A percentile compares a stretch with the other conserved stretches of the same genome.
phyloP scores from a whole-genome alignment of 352 stramenopile species.

The Phytopythium mirpurense region DNA sequence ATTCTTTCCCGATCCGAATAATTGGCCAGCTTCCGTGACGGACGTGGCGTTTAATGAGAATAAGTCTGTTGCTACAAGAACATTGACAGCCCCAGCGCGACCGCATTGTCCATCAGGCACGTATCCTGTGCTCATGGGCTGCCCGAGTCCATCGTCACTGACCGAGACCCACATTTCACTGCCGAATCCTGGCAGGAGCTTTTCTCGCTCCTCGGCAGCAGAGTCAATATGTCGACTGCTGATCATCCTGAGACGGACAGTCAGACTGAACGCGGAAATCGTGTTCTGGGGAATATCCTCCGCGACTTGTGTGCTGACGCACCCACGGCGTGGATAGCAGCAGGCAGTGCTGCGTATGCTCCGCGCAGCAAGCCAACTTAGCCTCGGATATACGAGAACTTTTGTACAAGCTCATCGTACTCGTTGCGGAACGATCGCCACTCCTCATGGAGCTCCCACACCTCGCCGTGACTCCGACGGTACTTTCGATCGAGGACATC shows the following conservation, averaged over 20 bases:
- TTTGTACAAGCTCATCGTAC: too few relatives aligned
- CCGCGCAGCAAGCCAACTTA: too few relatives aligned
- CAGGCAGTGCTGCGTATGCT: too few relatives aligned
- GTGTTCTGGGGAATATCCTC: slow-evolving; percentile 12
- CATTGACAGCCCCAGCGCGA: slow-evolving; percentile 6
- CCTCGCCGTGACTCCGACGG: too few relatives aligned
- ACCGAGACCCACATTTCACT: slow-evolving; percentile 13
- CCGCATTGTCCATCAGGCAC: slow-evolving; percentile 10
- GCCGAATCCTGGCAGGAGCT: slow-evolving; percentile 9
- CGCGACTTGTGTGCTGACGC: slow-evolving; percentile 12
- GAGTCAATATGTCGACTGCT: slow-evolving; percentile 7
- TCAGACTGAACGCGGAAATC: slow-evolving; percentile 20
- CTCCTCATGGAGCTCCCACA: too few relatives aligned
- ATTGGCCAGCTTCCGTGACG: too few relatives aligned
- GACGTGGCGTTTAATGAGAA: too few relatives aligned
- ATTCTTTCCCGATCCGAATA: too few relatives aligned
- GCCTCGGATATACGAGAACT: too few relatives aligned
- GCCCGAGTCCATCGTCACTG: slow-evolving; percentile 9
- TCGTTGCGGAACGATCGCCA: too few relatives aligned
- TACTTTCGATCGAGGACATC: too few relatives aligned
- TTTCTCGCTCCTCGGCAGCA: slow-evolving; percentile 8
- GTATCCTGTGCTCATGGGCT: slow-evolving; percentile 13
- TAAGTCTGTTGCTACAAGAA: slow-evolving; percentile 13
- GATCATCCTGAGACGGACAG: slow-evolving; percentile 15
- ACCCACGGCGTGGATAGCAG: too few relatives aligned